phyloP scores from a whole-genome alignment of 2,329 filamentous ascomycete genomes.

The Xylaria sp. region DNA sequence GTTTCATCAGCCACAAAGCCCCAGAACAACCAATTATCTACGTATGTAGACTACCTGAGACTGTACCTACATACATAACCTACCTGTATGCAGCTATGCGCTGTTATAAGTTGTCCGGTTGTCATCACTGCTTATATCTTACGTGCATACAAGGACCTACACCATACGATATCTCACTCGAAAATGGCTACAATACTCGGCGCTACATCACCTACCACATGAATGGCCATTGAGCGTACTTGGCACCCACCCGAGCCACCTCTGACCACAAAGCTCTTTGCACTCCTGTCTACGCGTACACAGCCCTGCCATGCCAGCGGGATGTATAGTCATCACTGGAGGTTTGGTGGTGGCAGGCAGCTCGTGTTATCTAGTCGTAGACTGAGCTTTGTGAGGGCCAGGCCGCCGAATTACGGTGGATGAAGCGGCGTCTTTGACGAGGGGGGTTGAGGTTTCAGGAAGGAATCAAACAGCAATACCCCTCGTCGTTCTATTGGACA shows the following conservation, averaged over 20 bases:
- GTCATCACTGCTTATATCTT: slow-evolving; percentile 3
- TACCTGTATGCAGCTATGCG: not conserved
- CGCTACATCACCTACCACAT: not conserved
- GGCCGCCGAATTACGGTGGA: not conserved
- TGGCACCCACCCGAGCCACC: slow-evolving; percentile 20
- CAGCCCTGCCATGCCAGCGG: not conserved
- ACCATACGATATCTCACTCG: not conserved
- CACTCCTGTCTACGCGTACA: not conserved
- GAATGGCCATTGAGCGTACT: slow-evolving; percentile 3
- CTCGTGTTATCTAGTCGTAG: too few species aligned
- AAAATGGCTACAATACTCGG: not conserved
- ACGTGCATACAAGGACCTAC: not conserved
- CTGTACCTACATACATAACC: not conserved
- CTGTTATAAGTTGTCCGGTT: not conserved
- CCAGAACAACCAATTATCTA: not conserved
- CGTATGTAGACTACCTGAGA: not conserved
- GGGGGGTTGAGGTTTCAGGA: not conserved
- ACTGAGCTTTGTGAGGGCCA: not conserved
- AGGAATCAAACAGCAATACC: not conserved
- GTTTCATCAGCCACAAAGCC: not conserved
- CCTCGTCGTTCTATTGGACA: not conserved
- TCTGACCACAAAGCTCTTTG: slow-evolving; percentile 8
- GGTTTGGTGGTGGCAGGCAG: not conserved
- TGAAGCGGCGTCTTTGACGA: not conserved
- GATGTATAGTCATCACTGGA: not conserved